These are phyloP conservation scores for Russula olivacea DNA, from an alignment of 768 basidiomycete species.

Conservation along the genomic window DNA sequence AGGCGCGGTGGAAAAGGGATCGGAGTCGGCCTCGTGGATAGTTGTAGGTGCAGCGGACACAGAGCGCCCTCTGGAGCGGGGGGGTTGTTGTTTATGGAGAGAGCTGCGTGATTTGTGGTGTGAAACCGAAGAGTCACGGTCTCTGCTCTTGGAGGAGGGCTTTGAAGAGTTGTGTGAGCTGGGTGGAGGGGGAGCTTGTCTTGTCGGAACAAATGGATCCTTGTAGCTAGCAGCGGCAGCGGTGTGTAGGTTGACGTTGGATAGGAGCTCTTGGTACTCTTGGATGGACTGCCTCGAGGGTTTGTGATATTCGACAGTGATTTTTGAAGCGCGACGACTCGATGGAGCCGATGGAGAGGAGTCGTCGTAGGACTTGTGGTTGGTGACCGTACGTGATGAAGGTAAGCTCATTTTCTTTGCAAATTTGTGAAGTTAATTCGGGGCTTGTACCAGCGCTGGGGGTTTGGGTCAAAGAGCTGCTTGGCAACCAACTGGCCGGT, in stretches of 20 bases:
- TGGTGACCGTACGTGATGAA: conserved; percentile 22
- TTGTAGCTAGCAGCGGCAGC: conserved; percentile 41
- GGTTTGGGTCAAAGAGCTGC: not conserved
- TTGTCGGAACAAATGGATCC: conserved; percentile 41
- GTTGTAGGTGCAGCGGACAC: conserved; percentile 34
- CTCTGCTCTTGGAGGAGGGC: conserved; percentile 18
- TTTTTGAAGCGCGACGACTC: conserved; percentile 24
- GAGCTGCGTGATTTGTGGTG: conserved; percentile 30
- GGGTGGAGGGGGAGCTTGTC: conserved; percentile 42
- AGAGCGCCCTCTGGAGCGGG: conserved; percentile 30
- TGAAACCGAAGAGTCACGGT: conserved; percentile 27
- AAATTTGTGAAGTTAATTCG: conserved; percentile 5
- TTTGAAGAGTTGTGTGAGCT: conserved; percentile 25
- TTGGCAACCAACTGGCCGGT: conserved; percentile 15
- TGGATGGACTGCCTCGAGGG: conserved; percentile 71
- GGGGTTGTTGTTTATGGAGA: conserved; percentile 33
- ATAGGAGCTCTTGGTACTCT: conserved; percentile 69
- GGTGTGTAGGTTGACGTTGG: conserved; percentile 52
- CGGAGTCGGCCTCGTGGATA: conserved; percentile 38
- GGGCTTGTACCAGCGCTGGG: not conserved
- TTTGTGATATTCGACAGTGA: conserved; percentile 67
- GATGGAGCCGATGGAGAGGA: conserved; percentile 15
- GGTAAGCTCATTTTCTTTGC: conserved; percentile 20
- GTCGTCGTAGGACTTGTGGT: conserved; percentile 24
- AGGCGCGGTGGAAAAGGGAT: conserved; percentile 29